Conservation (phyloP, 805 yeast species). For the Candida coquimbonensis region DNA sequence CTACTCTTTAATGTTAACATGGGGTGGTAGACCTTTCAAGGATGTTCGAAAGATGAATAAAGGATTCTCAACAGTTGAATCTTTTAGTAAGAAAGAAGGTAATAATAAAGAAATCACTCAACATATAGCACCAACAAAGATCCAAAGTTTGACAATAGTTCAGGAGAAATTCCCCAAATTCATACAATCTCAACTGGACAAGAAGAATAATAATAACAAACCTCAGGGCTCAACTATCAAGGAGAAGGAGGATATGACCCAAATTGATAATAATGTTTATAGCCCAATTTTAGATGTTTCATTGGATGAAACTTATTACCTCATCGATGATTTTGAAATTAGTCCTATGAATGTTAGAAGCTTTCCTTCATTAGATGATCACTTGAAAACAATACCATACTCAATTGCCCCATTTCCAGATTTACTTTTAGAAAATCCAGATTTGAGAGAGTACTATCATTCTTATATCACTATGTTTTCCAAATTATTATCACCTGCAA, state of each 20-base stretch:
- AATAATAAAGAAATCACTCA: neutral
- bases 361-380: neutral
- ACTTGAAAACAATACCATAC: conserved; percentile 5
- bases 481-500: conserved; percentile 57
- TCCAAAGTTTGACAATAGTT: neutral
- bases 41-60: conserved; percentile 26
- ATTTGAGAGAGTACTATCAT: conserved; percentile 53
- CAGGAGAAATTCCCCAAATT: neutral
- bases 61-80: conserved; percentile 13
- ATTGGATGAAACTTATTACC: neutral
- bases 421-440: conserved; percentile 48
- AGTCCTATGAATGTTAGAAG: neutral
- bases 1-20: conserved; percentile 52
- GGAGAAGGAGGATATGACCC: too few relatives aligned
- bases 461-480: conserved; percentile 59
- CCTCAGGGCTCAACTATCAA: neutral
- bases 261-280: too few relatives aligned
- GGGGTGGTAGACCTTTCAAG: conserved; percentile 73
- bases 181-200: neutral
- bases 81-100: conserved; percentile 14
- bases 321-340: neutral
- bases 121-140: neutral
- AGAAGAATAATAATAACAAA: too few relatives aligned
- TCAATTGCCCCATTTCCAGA: conserved; percentile 45
- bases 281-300: neutral